phyloP scores from a whole-genome alignment of 225 moss, liverwort and hornwort genomes.

The Marchantia polymorpha region DNA sequence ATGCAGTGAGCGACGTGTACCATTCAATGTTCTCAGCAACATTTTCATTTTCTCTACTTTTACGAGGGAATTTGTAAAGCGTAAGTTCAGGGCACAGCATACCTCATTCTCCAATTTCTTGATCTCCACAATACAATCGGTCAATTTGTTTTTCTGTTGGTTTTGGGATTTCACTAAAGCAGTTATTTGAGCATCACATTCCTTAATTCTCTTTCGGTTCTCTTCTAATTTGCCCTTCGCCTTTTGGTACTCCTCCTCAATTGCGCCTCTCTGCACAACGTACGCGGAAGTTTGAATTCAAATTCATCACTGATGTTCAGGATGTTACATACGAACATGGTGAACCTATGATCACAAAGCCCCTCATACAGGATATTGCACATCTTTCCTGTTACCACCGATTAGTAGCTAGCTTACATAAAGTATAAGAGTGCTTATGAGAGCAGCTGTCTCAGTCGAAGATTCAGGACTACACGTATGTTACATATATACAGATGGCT shows the following conservation, averaged over 20 bases:
- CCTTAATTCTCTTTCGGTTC: conserved; percentile 70
- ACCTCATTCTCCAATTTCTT: conserved; percentile 96
- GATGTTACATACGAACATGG: too few species aligned
- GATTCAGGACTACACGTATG: too few species aligned
- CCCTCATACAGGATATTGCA: too few species aligned
- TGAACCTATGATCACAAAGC: too few species aligned
- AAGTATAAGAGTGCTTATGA: neutral
- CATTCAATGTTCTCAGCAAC: too few species aligned
- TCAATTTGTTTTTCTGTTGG: conserved; percentile 64
- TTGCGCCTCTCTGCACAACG: conserved; percentile 53
- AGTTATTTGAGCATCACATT: conserved; percentile 85
- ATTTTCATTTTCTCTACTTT: too few species aligned
- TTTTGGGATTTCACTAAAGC: conserved; percentile 64
- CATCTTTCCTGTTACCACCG: neutral
- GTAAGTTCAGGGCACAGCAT: neutral
- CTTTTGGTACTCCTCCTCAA: conserved; percentile 57
- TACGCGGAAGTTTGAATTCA: neutral
- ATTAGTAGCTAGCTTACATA: neutral
- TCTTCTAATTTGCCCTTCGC: conserved; percentile 63
- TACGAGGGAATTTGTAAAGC: too few species aligned
- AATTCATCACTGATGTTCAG: too few species aligned
- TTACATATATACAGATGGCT: too few species aligned
- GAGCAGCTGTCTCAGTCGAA: neutral
- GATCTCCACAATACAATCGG: conserved; percentile 73
- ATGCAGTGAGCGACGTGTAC: too few species aligned